Evolutionary conservation across 2,329 filamentous ascomycete species (phyloP).

Genomic region (Diaporthe velutina): DNA sequence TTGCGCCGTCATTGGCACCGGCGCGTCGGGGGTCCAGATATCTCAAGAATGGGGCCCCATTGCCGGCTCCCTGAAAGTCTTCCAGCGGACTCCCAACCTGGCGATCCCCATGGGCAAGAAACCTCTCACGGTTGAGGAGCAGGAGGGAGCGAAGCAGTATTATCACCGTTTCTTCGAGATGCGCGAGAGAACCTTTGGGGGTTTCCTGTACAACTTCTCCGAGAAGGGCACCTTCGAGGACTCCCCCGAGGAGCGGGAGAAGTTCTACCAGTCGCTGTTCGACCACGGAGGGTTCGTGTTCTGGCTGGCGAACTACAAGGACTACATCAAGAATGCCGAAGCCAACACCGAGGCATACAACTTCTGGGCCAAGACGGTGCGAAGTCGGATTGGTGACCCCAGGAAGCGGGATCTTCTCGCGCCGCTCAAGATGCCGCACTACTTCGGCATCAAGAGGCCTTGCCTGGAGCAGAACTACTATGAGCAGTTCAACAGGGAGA

Average conservation of each 20-base stretch:
- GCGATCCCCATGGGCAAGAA: conserved; percentile 71
- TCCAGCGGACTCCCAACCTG: conserved; percentile 77
- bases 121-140: conserved; percentile 61
- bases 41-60: conserved; percentile 70
- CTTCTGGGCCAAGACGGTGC: conserved; percentile 67
- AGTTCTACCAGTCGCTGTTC: conserved; percentile 63
- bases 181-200: conserved; percentile 67
- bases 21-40: conserved; percentile 74
- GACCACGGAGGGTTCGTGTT: conserved; percentile 65
- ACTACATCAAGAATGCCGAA: conserved; percentile 58
- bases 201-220: conserved; percentile 69
- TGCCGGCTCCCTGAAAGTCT: conserved; percentile 67
- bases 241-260: conserved; percentile 61
- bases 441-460: conserved; percentile 66
- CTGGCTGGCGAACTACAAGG: conserved; percentile 68
- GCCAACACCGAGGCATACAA: conserved; percentile 67
- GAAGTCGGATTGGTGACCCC: conserved; percentile 63
- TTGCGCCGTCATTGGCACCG: conserved; percentile 74
- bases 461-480: conserved; percentile 59
- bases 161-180: conserved; percentile 66
- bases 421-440: conserved; percentile 64
- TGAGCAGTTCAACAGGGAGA: conserved; percentile 60
- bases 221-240: conserved; percentile 70
- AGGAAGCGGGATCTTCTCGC: conserved; percentile 64
- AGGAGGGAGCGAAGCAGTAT: conserved; percentile 57